Percentiles rank a stretch among this genome's conserved stretches.
phyloP scores from a whole-genome alignment of 116 monocot species.

The Dioscorea cayenensis region DNA sequence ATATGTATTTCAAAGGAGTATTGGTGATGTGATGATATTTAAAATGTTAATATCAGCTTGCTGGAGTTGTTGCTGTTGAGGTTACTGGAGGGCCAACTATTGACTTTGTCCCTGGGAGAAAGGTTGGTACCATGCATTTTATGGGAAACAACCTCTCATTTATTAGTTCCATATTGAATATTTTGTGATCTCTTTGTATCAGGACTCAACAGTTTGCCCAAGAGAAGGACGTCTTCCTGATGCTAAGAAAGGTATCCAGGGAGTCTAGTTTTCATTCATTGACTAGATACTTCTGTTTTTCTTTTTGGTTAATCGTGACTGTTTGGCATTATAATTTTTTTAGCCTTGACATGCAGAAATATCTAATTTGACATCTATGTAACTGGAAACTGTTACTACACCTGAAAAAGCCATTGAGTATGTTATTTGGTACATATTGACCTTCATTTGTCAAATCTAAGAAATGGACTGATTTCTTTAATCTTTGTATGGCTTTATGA shows the following conservation, averaged over 20 bases:
- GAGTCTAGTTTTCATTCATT: not conserved
- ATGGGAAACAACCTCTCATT: not conserved
- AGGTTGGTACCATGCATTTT: conserved; percentile 32
- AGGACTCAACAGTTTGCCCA: conserved; percentile 87
- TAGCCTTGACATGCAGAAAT: too few relatives aligned
- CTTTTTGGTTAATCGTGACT: not conserved
- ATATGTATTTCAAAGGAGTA: not conserved
- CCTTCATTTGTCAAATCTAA: not conserved
- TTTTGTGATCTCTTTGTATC: conserved; percentile 1
- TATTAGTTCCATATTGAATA: not conserved
- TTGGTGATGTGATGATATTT: not conserved
- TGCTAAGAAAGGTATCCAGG: conserved; percentile 77
- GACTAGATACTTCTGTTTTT: not conserved
- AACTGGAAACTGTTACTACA: not conserved
- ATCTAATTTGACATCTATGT: not conserved
- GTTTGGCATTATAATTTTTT: too few relatives aligned
- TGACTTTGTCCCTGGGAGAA: conserved; percentile 84
- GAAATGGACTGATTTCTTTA: too few relatives aligned
- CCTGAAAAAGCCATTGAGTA: not conserved
- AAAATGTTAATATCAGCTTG: conserved; percentile 39
- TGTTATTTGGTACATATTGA: not conserved
- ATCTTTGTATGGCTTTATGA: too few relatives aligned
- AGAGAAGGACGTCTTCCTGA: conserved; percentile 89
- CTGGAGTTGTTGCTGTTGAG: conserved; percentile 99
- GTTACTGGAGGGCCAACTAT: conserved; percentile 92